These are phyloP conservation scores for Aspergillus versicolor DNA, from an alignment of 2,329 filamentous ascomycete genomes.

Conservation along the genomic window DNA sequence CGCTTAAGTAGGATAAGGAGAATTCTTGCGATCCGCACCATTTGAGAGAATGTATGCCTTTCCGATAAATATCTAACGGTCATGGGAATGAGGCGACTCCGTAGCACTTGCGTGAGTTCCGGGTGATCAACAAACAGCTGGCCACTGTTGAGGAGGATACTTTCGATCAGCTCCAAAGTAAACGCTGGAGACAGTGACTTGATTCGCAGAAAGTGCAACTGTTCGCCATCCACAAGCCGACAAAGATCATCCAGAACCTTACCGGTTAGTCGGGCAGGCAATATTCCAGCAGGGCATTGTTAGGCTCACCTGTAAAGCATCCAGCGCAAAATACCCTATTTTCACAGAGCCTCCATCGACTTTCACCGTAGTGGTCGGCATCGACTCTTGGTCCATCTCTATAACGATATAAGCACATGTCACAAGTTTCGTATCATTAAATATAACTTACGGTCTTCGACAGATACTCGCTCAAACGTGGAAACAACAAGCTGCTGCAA, in stretches of 20 bases:
- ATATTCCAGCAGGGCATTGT: neutral
- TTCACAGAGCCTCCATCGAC: slow-evolving; percentile 63
- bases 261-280: slow-evolving; percentile 2
- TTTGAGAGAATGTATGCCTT: slow-evolving; percentile 75
- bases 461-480: slow-evolving; percentile 86
- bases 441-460: slow-evolving; percentile 68
- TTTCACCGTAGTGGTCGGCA: slow-evolving; percentile 66
- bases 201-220: slow-evolving; percentile 77
- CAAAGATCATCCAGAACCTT: slow-evolving; percentile 87
- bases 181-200: slow-evolving; percentile 77
- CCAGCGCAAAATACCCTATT: slow-evolving; percentile 73
- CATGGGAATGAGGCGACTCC: slow-evolving; percentile 76
- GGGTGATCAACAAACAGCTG: slow-evolving; percentile 73
- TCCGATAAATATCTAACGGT: slow-evolving; percentile 76
- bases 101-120: slow-evolving; percentile 78
- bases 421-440: neutral
- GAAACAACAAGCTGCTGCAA: slow-evolving; percentile 89
- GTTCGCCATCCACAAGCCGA: slow-evolving; percentile 79
- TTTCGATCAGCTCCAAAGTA: slow-evolving; percentile 88
- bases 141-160: slow-evolving; percentile 82
- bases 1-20: slow-evolving; percentile 77
- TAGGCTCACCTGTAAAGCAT: slow-evolving; percentile 69
- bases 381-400: slow-evolving; percentile 46
- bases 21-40: slow-evolving; percentile 78
- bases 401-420: slow-evolving; percentile 7